Evolutionary conservation across 768 basidiomycete species (phyloP).

Genomic region (Amanita brunnescens): DNA sequence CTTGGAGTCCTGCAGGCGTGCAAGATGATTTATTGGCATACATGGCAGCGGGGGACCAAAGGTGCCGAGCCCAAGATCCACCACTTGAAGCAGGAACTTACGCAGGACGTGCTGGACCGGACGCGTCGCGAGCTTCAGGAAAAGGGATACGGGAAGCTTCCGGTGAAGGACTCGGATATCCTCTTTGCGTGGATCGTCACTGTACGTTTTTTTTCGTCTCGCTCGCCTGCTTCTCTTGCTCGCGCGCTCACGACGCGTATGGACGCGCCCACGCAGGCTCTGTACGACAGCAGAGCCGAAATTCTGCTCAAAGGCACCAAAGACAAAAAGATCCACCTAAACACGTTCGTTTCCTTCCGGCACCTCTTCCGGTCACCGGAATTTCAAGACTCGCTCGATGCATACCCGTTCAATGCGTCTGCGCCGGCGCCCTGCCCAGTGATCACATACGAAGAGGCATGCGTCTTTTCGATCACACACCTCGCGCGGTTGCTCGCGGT

Average conservation of each 20-base stretch:
- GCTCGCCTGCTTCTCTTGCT: neutral
- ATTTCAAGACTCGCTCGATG: neutral
- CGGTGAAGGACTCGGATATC: neutral
- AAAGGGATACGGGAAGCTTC: neutral
- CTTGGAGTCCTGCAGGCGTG: neutral
- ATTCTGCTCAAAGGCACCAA: neutral
- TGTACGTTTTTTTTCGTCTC: neutral
- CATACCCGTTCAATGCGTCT: conserved; percentile 20
- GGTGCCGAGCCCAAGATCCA: neutral
- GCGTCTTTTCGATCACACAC: conserved; percentile 20
- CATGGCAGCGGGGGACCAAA: neutral
- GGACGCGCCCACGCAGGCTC: neutral
- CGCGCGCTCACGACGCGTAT: neutral
- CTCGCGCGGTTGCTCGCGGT: conserved; percentile 16
- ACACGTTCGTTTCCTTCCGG: neutral
- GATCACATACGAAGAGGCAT: conserved; percentile 25
- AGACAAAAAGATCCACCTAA: neutral
- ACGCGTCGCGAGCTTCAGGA: neutral
- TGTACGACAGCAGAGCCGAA: neutral
- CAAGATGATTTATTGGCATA: neutral
- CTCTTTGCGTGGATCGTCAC: conserved; percentile 1
- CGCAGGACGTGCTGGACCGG: neutral
- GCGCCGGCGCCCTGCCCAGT: conserved; percentile 30
- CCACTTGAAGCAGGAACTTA: neutral
- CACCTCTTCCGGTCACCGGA: neutral